Conservation (phyloP, 2,329 filamentous ascomycete species). For the Aspergillus pseudonomiae region DNA sequence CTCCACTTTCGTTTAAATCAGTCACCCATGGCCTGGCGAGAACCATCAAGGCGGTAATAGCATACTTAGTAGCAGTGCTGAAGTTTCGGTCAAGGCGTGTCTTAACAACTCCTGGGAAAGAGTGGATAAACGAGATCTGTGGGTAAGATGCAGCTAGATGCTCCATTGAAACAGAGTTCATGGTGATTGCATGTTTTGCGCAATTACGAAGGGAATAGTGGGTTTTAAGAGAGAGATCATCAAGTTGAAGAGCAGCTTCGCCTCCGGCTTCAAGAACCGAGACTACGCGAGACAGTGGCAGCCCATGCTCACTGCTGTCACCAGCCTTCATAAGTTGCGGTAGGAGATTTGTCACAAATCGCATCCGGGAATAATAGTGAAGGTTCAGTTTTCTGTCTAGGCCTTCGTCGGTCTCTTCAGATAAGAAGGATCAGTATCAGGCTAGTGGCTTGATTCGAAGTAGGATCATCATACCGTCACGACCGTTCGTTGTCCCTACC, state of each 20-base stretch:
- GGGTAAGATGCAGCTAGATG: slow-evolving; percentile 35
- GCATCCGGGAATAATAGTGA: slow-evolving; percentile 52
- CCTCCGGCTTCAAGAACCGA: slow-evolving; percentile 44
- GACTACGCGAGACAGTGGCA: slow-evolving; percentile 37
- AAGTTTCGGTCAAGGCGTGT: slow-evolving; percentile 38
- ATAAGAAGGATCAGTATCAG: too few relatives aligned
- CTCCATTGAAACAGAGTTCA: slow-evolving; percentile 39
- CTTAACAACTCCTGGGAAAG: slow-evolving; percentile 44
- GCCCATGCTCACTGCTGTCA: slow-evolving; percentile 19
- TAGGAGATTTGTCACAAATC: slow-evolving; percentile 46
- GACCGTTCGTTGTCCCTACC: slow-evolving; percentile 35
- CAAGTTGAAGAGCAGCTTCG: slow-evolving; percentile 39
- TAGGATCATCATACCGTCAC: slow-evolving; percentile 11
- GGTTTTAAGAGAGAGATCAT: slow-evolving; percentile 46
- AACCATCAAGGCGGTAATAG: slow-evolving; percentile 37
- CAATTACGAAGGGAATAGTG: slow-evolving; percentile 38
- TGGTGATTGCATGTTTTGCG: slow-evolving; percentile 42
- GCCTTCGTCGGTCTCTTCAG: slow-evolving; percentile 46
- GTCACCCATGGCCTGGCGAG: slow-evolving; percentile 11
- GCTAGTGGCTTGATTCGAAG: too few relatives aligned
- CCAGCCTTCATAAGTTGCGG: slow-evolving; percentile 36
- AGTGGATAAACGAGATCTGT: slow-evolving; percentile 42
- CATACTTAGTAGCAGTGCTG: too few relatives aligned
- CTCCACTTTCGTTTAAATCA: slow-evolving; percentile 42
- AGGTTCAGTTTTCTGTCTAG: slow-evolving; percentile 52